Percentiles rank a stretch among this genome's conserved stretches.
phyloP scores from a whole-genome alignment of 169 alveolate species.

The Eimeria sp. region DNA sequence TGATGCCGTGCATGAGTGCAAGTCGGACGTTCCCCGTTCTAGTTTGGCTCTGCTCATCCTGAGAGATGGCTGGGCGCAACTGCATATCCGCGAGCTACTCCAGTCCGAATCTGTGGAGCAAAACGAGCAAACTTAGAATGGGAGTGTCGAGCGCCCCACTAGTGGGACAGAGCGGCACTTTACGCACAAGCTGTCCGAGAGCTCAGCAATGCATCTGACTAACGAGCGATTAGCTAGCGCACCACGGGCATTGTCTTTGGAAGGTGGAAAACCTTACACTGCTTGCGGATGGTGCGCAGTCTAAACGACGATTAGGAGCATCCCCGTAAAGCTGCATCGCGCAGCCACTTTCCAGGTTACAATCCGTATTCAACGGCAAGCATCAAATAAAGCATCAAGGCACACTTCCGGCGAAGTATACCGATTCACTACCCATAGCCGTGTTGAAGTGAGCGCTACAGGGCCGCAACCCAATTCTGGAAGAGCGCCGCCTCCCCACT shows the following conservation, averaged over 20 bases:
- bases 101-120: neutral
- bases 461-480: neutral
- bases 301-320: neutral
- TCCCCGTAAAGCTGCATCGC: neutral
- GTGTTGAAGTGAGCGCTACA: neutral
- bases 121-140: no score
- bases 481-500: neutral
- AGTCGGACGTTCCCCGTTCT: neutral
- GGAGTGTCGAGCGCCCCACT: neutral
- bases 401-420: neutral
- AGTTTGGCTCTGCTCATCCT: neutral
- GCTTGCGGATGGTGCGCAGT: neutral
- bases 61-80: neutral
- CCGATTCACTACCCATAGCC: neutral
- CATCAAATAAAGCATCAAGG: neutral
- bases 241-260: neutral
- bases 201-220: neutral
- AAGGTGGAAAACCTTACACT: neutral
- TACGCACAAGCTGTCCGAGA: neutral
- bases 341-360: neutral
- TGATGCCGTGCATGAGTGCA: neutral
- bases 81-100: neutral
- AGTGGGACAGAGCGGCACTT: neutral
- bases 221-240: neutral
- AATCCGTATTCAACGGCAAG: neutral